Base-by-base conservation (phyloP, 1,284 basidiomycete species). In the Microbotryum lychnidis-dioicae region DNA sequence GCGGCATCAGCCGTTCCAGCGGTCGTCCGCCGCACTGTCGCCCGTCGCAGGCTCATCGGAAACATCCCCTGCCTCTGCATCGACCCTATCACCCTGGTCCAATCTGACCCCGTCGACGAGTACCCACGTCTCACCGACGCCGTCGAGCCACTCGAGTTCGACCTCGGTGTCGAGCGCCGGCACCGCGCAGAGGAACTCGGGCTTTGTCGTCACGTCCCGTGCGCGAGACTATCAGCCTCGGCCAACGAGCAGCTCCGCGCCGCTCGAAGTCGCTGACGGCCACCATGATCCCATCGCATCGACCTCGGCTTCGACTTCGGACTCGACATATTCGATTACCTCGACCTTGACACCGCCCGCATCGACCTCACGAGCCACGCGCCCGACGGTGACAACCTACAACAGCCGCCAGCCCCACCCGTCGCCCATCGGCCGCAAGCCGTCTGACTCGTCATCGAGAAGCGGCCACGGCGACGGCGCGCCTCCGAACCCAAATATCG, bases 121-220 rank as follows among this genome's bases (percentile, higher is more conserved):
- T 42, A 42, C 37, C 10, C 12, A 42, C 37, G 12, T 42, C 14
- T 42, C 37, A 42, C 37, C 37, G 37, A 42, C 12, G 37, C 37
- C 12, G 12, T 42, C 37, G 12, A 42, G 37, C n/a, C 48, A 50
- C 48, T 23, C 21, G 48, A 27, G 25, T 7, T 52, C 25, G 18
- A 27, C 27, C 20, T 20, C 50, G 25, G 50, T 20, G 27, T 27
- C 27, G 18, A 25, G 25, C 25, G 25, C 50, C 50, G 14, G 50
- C 50, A 31, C 50, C 33, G 25, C 16, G 25, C 33, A 10, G 50
- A 52, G 25, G 16, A 53, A 53, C 51, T 27, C 25, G 23, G 51
- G 51, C 23, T 53, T 53, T 33, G 51, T 53, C 23, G 51, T 53
- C 51, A 53, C 51, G n/a, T 53, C 51, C 20, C 23, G 51, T n/a